Conservation (phyloP, 2,329 filamentous ascomycete genomes). For the Blumeriella jaapii region DNA sequence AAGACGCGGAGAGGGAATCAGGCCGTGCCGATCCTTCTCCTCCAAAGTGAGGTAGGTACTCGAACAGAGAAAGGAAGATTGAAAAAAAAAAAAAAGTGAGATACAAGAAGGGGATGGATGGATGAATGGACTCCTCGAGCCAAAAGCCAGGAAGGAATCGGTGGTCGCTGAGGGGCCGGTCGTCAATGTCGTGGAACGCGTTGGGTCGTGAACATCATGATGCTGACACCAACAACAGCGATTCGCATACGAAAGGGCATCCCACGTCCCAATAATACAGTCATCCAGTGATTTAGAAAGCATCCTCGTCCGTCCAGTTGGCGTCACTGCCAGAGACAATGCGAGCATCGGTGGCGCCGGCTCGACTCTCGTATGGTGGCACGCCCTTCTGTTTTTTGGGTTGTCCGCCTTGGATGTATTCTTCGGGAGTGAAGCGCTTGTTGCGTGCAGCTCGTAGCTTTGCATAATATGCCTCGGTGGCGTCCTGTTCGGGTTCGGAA, state of each 20-base stretch:
- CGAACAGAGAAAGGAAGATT: constrained; percentile 4
- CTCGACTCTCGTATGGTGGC: constrained; percentile 36
- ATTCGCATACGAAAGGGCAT: neutral
- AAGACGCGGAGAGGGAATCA: constrained; percentile 5
- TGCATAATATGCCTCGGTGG: constrained; percentile 77
- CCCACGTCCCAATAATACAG: too few relatives aligned
- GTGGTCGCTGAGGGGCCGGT: neutral
- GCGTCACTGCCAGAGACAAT: constrained; percentile 50
- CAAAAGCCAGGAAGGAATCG: neutral
- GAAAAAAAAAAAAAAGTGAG: neutral
- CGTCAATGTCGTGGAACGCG: constrained; percentile 11
- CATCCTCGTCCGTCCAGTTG: constrained; percentile 54
- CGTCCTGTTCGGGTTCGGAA: constrained; percentile 65
- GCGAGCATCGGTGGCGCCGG: constrained; percentile 43
- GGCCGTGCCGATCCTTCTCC: constrained; percentile 2
- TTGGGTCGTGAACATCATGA: constrained; percentile 12
- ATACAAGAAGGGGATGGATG: constrained; percentile 8
- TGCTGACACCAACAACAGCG: constrained; percentile 5
- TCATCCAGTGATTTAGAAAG: constrained; percentile 31
- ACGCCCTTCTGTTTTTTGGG: constrained; percentile 44
- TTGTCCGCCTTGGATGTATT: constrained; percentile 30
- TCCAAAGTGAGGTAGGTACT: constrained; percentile 5
- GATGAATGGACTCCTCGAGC: constrained; percentile 1
- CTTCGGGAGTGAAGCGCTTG: constrained; percentile 49
- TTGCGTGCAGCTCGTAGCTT: constrained; percentile 58